phyloP scores from a whole-genome alignment of 306 rosid genomes.

The Castanopsis chinensis region DNA sequence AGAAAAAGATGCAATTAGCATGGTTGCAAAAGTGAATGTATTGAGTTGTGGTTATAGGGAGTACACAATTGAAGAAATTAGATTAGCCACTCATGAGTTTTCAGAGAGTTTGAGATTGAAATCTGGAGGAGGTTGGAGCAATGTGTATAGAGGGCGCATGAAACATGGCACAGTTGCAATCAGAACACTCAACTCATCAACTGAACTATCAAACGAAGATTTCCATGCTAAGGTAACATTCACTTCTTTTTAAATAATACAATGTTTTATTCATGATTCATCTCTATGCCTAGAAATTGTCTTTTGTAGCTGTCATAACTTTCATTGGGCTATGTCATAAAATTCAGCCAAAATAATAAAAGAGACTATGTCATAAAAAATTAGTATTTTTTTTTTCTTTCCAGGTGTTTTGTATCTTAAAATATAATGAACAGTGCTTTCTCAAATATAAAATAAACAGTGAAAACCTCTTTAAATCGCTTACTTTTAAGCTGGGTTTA shows the following conservation, averaged over 20 bases:
- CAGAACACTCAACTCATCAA: slow-evolving; percentile 37
- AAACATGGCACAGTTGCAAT: slow-evolving; percentile 57
- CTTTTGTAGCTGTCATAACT: too few relatives aligned
- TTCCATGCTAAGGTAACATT: slow-evolving; percentile 59
- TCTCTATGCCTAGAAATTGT: too few relatives aligned
- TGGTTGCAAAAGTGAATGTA: slow-evolving; percentile 36
- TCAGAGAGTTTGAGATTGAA: slow-evolving; percentile 54
- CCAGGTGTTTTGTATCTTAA: too few relatives aligned
- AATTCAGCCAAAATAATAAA: too few relatives aligned
- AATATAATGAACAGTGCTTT: too few relatives aligned
- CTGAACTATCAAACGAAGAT: slow-evolving; percentile 25
- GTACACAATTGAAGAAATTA: slow-evolving; percentile 56
- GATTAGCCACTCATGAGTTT: slow-evolving; percentile 60
- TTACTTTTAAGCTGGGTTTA: too few relatives aligned
- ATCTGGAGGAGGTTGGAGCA: slow-evolving; percentile 31
- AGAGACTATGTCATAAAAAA: too few relatives aligned
- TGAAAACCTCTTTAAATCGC: too few relatives aligned
- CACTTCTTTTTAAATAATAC: neutral
- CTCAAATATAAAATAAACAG: too few relatives aligned
- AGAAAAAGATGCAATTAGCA: slow-evolving; percentile 72
- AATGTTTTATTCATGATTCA: too few relatives aligned
- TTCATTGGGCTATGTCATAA: too few relatives aligned
- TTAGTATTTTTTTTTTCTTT: too few relatives aligned
- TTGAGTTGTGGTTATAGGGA: slow-evolving; percentile 41
- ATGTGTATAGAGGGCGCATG: slow-evolving; percentile 57